A percentile compares a stretch with the other conserved stretches of the same genome.
phyloP scores from a whole-genome alignment of 352 stramenopile species.

The Pythium guiyangense region DNA sequence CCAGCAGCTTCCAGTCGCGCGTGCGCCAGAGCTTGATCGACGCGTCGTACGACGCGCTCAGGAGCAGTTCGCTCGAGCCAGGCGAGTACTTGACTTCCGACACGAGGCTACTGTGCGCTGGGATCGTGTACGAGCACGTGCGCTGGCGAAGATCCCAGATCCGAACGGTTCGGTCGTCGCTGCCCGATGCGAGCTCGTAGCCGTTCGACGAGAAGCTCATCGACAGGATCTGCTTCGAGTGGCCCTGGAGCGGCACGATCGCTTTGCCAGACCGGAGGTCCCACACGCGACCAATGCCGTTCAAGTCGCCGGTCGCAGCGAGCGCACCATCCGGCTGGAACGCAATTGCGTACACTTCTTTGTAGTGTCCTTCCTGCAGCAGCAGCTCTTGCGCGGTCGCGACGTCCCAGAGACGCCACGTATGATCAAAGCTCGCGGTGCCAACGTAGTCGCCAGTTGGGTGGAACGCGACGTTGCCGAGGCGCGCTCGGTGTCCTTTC shows the following conservation, averaged over 20 bases:
- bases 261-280: conserved; percentile 95
- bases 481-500: conserved; percentile 60
- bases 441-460: conserved; percentile 89
- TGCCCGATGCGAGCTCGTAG: conserved; percentile 91
- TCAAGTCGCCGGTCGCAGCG: conserved; percentile 92
- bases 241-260: conserved; percentile 86
- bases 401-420: conserved; percentile 97
- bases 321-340: conserved; percentile 96
- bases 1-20: conserved; percentile 91
- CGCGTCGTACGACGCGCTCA: conserved; percentile 93
- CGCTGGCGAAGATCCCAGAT: conserved; percentile 95
- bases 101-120: conserved; percentile 94
- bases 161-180: conserved; percentile 94
- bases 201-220: conserved; percentile 93
- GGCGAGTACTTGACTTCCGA: conserved; percentile 89
- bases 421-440: conserved; percentile 96
- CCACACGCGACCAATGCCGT: conserved; percentile 93
- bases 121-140: conserved; percentile 90
- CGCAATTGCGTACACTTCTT: conserved; percentile 93
- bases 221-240: conserved; percentile 94
- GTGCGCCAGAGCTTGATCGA: conserved; percentile 93
- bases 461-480: conserved; percentile 93
- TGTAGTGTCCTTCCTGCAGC: conserved; percentile 96
- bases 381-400: conserved; percentile 89
- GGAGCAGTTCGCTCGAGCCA: conserved; percentile 79